Evolutionary conservation across 1,284 basidiomycete species (phyloP).

Genomic region (Apiotrichum brassicae): DNA sequence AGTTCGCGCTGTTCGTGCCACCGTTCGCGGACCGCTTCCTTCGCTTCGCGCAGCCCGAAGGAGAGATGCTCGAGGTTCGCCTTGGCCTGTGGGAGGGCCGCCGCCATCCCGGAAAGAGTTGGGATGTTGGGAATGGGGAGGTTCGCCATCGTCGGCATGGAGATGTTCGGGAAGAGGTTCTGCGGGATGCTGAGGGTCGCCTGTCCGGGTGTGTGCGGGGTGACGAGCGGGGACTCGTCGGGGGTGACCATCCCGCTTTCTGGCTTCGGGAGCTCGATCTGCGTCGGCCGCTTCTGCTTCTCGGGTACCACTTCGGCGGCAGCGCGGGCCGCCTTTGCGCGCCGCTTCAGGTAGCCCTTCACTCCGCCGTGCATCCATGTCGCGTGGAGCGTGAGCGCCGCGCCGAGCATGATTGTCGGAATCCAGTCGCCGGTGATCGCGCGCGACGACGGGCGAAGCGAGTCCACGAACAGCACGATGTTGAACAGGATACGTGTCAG

Average conservation of each 20-base stretch:
- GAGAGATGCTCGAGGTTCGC: conserved; percentile 12
- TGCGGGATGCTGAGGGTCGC: conserved; percentile 22
- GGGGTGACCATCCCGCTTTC: conserved; percentile 21
- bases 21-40: conserved; percentile 26
- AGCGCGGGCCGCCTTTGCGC: conserved; percentile 4
- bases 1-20: conserved; percentile 28
- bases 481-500: conserved; percentile 55
- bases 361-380: conserved; percentile 56
- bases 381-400: conserved; percentile 53
- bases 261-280: not conserved
- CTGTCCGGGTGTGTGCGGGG: conserved; percentile 34
- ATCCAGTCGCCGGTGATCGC: conserved; percentile 36
- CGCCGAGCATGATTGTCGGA: conserved; percentile 48
- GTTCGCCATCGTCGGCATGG: conserved; percentile 15
- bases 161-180: conserved; percentile 21
- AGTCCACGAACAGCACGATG: conserved; percentile 47
- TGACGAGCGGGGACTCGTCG: conserved; percentile 39
- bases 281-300: not conserved
- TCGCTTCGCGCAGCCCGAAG: conserved; percentile 27
- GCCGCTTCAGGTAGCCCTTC: conserved; percentile 51
- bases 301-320: not conserved
- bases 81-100: conserved; percentile 17
- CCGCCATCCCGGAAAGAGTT: conserved; percentile 15
- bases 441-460: conserved; percentile 42
- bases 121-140: conserved; percentile 20